Evolutionary conservation across 345 rosid genomes (phyloP).

Genomic region (Erucastrum elatum): DNA sequence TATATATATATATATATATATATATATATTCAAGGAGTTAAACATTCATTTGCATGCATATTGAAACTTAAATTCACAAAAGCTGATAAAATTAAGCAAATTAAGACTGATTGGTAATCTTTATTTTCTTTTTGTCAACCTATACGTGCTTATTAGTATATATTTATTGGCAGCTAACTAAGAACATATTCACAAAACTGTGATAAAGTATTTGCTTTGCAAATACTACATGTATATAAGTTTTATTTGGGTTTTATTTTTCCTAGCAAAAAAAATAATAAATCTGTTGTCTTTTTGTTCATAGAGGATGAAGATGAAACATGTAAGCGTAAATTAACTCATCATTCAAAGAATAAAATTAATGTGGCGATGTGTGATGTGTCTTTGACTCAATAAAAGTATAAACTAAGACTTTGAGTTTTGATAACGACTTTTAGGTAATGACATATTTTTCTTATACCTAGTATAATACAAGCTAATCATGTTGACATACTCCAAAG

Average conservation of each 20-base stretch:
- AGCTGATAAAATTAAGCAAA: neutral
- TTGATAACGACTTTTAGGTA: neutral
- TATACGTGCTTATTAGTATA: too few relatives aligned
- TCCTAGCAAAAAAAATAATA: too few relatives aligned
- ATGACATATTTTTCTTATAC: neutral
- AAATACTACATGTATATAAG: neutral
- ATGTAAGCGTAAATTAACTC: neutral
- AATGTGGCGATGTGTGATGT: slow-evolving; percentile 1
- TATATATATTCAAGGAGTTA: neutral
- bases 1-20: neutral
- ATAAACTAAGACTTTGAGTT: slow-evolving; percentile 20
- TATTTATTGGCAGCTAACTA: neutral
- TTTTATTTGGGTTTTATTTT: neutral
- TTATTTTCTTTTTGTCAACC: neutral
- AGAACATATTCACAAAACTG: neutral
- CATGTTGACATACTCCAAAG: slow-evolving; percentile 29
- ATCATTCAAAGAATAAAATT: neutral
- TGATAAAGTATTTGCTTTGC: neutral
- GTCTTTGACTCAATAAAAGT: neutral
- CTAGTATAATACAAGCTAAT: slow-evolving; percentile 12
- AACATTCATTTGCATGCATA: slow-evolving; percentile 2
- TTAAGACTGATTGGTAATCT: neutral
- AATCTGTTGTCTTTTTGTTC: neutral
- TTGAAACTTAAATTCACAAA: neutral
- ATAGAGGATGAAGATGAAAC: neutral